phyloP scores from a whole-genome alignment of 495 filamentous ascomycete species.

The Cudoniella acicularis region DNA sequence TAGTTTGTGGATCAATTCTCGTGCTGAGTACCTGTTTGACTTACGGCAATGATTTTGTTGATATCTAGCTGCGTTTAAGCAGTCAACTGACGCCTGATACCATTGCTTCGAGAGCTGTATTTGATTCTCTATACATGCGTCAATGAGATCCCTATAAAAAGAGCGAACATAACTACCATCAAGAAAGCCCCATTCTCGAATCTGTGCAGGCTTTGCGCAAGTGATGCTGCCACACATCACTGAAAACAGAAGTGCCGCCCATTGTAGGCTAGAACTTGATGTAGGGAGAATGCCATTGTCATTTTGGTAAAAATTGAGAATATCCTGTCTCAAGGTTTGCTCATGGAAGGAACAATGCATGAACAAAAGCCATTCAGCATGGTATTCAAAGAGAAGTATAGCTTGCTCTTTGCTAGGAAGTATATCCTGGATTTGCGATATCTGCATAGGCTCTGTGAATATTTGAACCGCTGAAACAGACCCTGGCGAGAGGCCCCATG shows the following conservation, averaged over 20 bases:
- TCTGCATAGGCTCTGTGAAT: constrained; percentile 21
- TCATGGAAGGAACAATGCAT: constrained; percentile 36
- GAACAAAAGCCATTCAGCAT: constrained; percentile 37
- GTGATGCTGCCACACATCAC: constrained; percentile 37
- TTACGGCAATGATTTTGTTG: constrained; percentile 8
- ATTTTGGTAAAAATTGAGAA: constrained; percentile 32
- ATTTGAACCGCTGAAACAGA: constrained; percentile 22
- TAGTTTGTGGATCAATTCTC: background rate
- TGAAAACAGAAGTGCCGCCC: constrained; percentile 38
- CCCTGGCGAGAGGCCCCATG: constrained; percentile 8
- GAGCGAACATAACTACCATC: constrained; percentile 7
- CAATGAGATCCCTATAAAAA: background rate
- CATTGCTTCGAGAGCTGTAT: constrained; percentile 32
- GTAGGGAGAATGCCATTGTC: constrained; percentile 24
- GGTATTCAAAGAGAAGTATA: constrained; percentile 34
- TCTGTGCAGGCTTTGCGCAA: constrained; percentile 28
- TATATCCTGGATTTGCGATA: constrained; percentile 30
- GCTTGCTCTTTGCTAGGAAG: constrained; percentile 32
- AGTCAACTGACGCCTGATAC: constrained; percentile 33
- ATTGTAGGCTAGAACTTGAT: constrained; percentile 31
- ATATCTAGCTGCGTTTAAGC: constrained; percentile 26
- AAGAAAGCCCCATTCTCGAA: constrained; percentile 34
- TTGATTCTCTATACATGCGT: constrained; percentile 21
- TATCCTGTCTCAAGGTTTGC: constrained; percentile 27
- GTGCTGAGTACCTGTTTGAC: constrained; percentile 23